Evolutionary conservation across 495 filamentous ascomycete species (phyloP).

Genomic region (Pseudomonodictys pantanalensis): DNA sequence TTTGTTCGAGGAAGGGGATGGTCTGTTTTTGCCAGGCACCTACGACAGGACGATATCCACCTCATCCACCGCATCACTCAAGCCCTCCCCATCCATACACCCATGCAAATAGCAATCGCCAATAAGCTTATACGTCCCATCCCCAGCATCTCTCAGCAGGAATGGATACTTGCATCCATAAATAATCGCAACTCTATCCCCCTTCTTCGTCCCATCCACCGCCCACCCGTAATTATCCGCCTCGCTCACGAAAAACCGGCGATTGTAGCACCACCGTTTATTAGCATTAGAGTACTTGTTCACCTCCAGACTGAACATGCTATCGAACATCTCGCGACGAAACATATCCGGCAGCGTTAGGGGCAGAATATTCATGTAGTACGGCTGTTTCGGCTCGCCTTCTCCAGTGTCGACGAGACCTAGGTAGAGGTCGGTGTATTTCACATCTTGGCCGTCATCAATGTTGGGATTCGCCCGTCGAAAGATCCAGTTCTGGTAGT

Average conservation of each 20-base stretch:
- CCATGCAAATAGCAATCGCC: constrained; percentile 7
- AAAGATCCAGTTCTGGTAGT: neutral
- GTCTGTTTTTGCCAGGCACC: no score
- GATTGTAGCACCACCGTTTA: neutral
- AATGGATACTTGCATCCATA: neutral
- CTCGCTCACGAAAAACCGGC: neutral
- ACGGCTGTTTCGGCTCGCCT: no score
- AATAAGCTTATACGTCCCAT: neutral
- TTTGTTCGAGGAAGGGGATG: no score
- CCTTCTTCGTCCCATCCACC: neutral
- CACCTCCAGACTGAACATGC: no score
- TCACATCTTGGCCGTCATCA: neutral
- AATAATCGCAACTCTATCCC: neutral
- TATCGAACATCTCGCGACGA: no score
- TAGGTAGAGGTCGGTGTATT: no score
- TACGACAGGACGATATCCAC: no score
- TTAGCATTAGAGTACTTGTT: no score
- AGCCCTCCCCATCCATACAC: constrained; percentile 1
- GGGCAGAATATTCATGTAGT: no score
- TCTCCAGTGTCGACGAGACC: no score
- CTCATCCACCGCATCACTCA: no score
- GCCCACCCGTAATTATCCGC: neutral
- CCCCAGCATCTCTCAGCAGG: neutral
- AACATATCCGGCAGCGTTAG: no score
- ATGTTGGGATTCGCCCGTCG: neutral